Conservation (phyloP, 2,329 filamentous ascomycete genomes). For the Phialophora macrospora region DNA sequence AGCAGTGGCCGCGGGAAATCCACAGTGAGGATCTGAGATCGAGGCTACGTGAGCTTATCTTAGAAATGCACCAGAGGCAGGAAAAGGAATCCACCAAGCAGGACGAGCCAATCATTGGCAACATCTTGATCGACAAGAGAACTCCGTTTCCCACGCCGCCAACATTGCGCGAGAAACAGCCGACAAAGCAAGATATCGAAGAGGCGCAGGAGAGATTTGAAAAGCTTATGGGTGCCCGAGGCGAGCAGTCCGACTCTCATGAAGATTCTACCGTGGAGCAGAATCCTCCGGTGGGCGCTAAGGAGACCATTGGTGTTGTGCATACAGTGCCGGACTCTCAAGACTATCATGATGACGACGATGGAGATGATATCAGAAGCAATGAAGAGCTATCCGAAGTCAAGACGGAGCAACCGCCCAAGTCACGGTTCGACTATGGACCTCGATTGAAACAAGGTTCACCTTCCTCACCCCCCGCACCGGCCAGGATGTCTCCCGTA, state of each 20-base stretch:
- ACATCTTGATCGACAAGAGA: constrained; percentile 34
- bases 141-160: constrained; percentile 1
- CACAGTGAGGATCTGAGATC: constrained; percentile 34
- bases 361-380: constrained; percentile 1
- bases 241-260: neutral
- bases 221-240: neutral
- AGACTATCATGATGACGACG: neutral
- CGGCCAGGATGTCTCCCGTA: neutral
- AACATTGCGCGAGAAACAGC: too few relatives aligned
- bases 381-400: neutral
- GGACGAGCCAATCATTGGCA: constrained; percentile 34
- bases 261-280: neutral
- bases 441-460: neutral
- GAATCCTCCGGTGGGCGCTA: neutral
- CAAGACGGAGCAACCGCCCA: neutral
- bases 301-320: neutral
- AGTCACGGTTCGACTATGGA: too few relatives aligned
- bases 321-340: neutral
- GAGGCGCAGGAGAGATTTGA: constrained; percentile 22
- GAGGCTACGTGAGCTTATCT: constrained; percentile 35
- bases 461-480: neutral
- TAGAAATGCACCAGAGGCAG: constrained; percentile 38
- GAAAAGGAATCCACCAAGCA: constrained; percentile 42
- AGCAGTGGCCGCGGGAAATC: constrained; percentile 36
- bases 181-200: constrained; percentile 22